Conservation (phyloP, 371 early-diverging fungal genomes). For the Mucor velutinosus region DNA sequence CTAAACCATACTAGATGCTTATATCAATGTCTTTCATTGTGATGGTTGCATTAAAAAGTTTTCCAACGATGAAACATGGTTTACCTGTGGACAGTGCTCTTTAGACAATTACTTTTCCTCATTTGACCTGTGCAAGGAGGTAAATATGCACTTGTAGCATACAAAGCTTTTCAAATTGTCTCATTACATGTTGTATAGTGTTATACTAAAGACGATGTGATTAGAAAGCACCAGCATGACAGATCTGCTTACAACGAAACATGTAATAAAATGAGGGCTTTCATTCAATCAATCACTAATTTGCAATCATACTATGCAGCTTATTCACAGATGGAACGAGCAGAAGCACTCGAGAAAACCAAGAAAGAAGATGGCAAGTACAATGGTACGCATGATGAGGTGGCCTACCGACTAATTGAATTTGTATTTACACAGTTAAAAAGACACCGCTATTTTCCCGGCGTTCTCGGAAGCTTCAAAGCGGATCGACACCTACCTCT, state of each 20-base stretch:
- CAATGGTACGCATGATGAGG: too few species aligned
- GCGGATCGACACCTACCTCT: slow-evolving; percentile 30
- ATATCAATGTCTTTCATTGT: slow-evolving; percentile 72
- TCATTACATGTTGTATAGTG: slow-evolving; percentile 44
- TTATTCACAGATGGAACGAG: slow-evolving; percentile 44
- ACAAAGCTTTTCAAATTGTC: too few species aligned
- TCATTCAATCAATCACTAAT: neutral
- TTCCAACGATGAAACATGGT: slow-evolving; percentile 62
- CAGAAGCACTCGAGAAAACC: slow-evolving; percentile 56
- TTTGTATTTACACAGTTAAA: slow-evolving; percentile 4
- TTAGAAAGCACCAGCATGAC: neutral
- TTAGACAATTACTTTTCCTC: slow-evolving; percentile 64
- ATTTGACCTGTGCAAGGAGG: slow-evolving; percentile 72
- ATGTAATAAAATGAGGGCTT: slow-evolving; percentile 37
- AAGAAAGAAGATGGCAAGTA: slow-evolving; percentile 36
- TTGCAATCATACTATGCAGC: slow-evolving; percentile 17
- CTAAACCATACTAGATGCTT: slow-evolving; percentile 46
- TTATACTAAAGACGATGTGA: slow-evolving; percentile 34
- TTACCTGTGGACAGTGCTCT: slow-evolving; percentile 70
- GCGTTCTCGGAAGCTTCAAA: slow-evolving; percentile 30
- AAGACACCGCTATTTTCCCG: slow-evolving; percentile 42
- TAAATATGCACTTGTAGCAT: slow-evolving; percentile 18
- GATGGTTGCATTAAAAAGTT: slow-evolving; percentile 66
- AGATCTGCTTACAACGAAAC: slow-evolving; percentile 41
- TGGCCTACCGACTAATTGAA: neutral